Evolutionary conservation across 2,329 filamentous ascomycete species (phyloP), one percentile per base, ranked within the genome.

Genomic region (Cladophialophora exuberans): DNA sequence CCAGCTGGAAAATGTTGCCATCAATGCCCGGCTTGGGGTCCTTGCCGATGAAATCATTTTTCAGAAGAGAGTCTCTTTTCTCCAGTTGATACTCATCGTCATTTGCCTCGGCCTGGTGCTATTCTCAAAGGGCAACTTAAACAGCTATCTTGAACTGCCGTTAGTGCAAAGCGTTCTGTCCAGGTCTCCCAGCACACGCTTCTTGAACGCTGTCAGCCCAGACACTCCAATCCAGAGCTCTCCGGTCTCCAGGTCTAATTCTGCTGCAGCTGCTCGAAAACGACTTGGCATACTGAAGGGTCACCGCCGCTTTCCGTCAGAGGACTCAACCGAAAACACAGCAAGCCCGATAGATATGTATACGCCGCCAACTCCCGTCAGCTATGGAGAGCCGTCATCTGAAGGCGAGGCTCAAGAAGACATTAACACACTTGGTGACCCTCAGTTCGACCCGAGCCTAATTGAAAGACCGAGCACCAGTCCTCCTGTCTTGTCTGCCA

Each of bases 31-130:
- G 20, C 82, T 99, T 35, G 92, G 89, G 54, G 80, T 97, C 26
- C 81, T 99, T 9, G 93, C 93, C n/a, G 93, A 97, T 66, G 94
- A 99, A 72, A 83, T 97, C 2, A 79, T 86, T 1, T 86, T 83
- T 69, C 83, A 86, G 72, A 97, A 97, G 73, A 83, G 93, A 57
- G 95, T 97, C 85, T 89, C 89, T 3, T 94, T 97, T 54, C 83
- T 96, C 28, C 94, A 97, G 71, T 91, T 89, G 41, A 83, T 95
- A 4, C 80, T 99, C 6, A 82, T 97, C 4, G 82, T 97, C 0
- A 84, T 93, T 41, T 96, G 91, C 64, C 83, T 99, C 7, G 86
- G 89, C 0, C 80, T 99, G 1, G 89, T 97, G 18, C 86, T 97
- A 31, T 97, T 97, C 69, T 75, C 75, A 0, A 73, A 73, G 10